A percentile compares a stretch with the other conserved stretches of the same genome.
phyloP scores from a whole-genome alignment of 768 basidiomycete species.

The Inosperma sp. region DNA sequence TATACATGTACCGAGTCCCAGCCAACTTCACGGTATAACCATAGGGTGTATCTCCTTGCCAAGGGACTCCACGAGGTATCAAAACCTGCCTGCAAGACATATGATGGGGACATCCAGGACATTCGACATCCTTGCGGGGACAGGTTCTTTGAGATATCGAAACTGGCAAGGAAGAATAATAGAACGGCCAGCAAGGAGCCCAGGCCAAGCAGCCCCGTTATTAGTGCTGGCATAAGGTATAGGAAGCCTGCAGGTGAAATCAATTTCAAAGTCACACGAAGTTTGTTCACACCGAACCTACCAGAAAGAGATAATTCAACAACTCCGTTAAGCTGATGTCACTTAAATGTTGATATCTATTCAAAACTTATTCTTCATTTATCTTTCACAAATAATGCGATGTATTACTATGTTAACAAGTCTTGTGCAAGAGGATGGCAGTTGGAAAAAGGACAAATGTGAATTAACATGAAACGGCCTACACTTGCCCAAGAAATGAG shows the following conservation, averaged over 20 bases:
- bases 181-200: slow-evolving; percentile 32
- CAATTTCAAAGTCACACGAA: slow-evolving; percentile 4
- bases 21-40: slow-evolving; percentile 83
- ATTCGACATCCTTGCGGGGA: slow-evolving; percentile 93
- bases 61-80: slow-evolving; percentile 67
- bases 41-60: slow-evolving; percentile 74
- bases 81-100: slow-evolving; percentile 66
- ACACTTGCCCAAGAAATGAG: slow-evolving; percentile 6
- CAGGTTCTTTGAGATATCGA: slow-evolving; percentile 44
- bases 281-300: too few relatives aligned
- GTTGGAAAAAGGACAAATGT: not conserved
- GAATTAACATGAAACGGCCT: slow-evolving; percentile 7
- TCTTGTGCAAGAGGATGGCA: slow-evolving; percentile 4
- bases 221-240: slow-evolving; percentile 23
- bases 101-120: slow-evolving; percentile 95
- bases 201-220: slow-evolving; percentile 33
- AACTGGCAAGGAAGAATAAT: slow-evolving; percentile 40
- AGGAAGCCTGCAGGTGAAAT: not conserved
- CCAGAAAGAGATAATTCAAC: too few relatives aligned
- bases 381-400: too few relatives aligned
- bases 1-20: slow-evolving; percentile 68
- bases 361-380: too few relatives aligned
- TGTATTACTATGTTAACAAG: slow-evolving; percentile 6
- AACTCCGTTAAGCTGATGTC: too few relatives aligned
- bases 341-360: too few relatives aligned